Base-by-base conservation (phyloP, 148 eudicot species). In the Talinum fruticosum region DNA sequence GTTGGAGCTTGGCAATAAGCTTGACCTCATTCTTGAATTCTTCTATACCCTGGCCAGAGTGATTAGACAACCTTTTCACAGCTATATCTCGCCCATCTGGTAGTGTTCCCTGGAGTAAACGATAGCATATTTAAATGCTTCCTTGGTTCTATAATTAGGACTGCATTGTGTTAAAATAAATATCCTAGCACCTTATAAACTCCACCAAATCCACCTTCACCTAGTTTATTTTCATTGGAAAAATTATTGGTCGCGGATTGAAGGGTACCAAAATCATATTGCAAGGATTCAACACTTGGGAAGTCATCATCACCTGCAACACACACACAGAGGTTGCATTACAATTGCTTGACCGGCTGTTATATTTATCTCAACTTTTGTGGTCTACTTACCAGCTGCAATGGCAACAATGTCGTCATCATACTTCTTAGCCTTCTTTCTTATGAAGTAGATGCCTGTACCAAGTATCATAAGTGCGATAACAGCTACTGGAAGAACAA, bases 1-100 rank as follows among this genome's bases (percentile, higher is more conserved):
- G 82, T 53, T 84, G 87, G 33, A 84, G 84, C 76, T 75, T 84
- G 15, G 87, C 87, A 16, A 84, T 82, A 10, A 81, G 36, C 13
- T 74, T 13, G 49, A 59, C 78, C 30, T 84, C 82, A 10, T 77
- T 83, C 72, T 59, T 77, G 68, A 83, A 83, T 45, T 84, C 81
- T 28, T 53, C 12, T 38, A 78, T 75, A 14, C 79, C 84, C 45
- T 84, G 86, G 5, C 78, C 53, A 0, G 84, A 82, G 19, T 19
- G 49, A 35, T 34, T n/a, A 0, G 84, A 81, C 12, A 84, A 68
- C 76, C 78, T 81, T 59, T 84, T 84, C 23, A 84, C 87, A 0
- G 82, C 87, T 72, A 84, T 69, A 41, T 70, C 61, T 23, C 75
- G 34, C 5, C 84, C 86, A 26, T 62, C 69, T 26, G 28, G 34